Evolutionary conservation across 2,329 filamentous ascomycete species (phyloP), one percentile per base, ranked within the genome.

Genomic region (Botryotinia calthae): DNA sequence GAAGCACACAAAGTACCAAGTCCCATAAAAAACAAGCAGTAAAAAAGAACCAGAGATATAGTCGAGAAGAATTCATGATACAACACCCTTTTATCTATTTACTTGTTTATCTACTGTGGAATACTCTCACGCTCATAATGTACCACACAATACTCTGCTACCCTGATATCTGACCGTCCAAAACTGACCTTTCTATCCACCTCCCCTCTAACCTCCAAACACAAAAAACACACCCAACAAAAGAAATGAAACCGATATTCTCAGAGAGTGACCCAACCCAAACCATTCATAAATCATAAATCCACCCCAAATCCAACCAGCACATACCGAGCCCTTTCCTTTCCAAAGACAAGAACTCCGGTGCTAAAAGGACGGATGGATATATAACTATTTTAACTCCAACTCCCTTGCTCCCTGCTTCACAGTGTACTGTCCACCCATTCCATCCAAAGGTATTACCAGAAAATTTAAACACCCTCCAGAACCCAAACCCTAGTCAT

Each of bases 281-380:
- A 40, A 42, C 48, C 48, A 54, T 54, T 56, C 51, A 56, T 56
- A 28, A 56, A 28, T 56, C 51, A 56, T 56, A 56, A 56, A 28
- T n/a, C 51, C 51, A 56, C 51, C 20, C 63, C 31, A 37, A 51
- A 48, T 48, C 63, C 63, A 65, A 22, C 62, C 42, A 65, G 62
- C 51, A 56, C 51, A 56, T 65, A 20, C 62, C 62, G 18, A 54
- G 64, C 48, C 34, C 34, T 67, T 28, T 34, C 34, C 46, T 56
- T 31, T 67, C 48, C 64, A 67, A 68, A 58, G 34, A 61, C 31
- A 37, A 62, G 34, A 68, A 68, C 48, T 44, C 65, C 65, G n/a
- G 37, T 56, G 48, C 25, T 44, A 68, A 68, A 44, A 56, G 48
- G 34, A 56, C 48, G 65, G 65, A 67, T 42, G 65, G 48, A 68